Conservation (phyloP, 495 filamentous ascomycete species). For the Aspergillus egyptiacus region DNA sequence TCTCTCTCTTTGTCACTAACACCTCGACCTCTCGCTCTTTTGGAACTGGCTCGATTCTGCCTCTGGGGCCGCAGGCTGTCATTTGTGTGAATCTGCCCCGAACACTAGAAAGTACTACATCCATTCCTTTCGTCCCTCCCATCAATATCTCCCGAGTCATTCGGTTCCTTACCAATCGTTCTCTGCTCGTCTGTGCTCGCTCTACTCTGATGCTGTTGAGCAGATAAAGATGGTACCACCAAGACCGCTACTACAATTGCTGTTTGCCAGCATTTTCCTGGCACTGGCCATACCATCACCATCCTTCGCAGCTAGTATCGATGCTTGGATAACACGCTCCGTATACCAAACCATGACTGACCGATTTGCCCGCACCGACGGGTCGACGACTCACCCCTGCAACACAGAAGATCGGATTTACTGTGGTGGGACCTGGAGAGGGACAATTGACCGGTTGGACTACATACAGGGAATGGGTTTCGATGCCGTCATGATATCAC, state of each 20-base stretch:
- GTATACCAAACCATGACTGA: slow-evolving; percentile 76
- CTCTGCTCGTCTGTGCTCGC: too few relatives aligned
- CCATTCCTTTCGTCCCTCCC: background rate
- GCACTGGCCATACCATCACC: background rate
- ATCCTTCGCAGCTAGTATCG: slow-evolving; percentile 19
- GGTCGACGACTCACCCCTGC: slow-evolving; percentile 47
- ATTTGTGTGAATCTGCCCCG: background rate
- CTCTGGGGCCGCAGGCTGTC: background rate
- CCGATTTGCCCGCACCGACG: slow-evolving; percentile 64
- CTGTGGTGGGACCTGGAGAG: slow-evolving; percentile 72
- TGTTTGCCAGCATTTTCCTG: background rate
- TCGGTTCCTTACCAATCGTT: background rate
- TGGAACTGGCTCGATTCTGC: background rate
- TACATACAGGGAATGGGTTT: slow-evolving; percentile 73
- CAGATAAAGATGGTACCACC: background rate
- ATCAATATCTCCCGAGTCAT: background rate
- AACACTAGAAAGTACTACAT: background rate
- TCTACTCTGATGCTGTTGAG: too few relatives aligned
- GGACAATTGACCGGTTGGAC: slow-evolving; percentile 55
- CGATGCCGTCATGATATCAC: slow-evolving; percentile 77
- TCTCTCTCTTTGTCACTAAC: too few relatives aligned
- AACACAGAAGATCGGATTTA: slow-evolving; percentile 44
- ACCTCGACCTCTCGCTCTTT: too few relatives aligned
- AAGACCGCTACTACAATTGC: slow-evolving; percentile 1
- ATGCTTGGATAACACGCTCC: slow-evolving; percentile 53